Evolutionary conservation across 1,139 yeast genomes (phyloP).

Genomic region (Kurtzmaniella quercitrusa): DNA sequence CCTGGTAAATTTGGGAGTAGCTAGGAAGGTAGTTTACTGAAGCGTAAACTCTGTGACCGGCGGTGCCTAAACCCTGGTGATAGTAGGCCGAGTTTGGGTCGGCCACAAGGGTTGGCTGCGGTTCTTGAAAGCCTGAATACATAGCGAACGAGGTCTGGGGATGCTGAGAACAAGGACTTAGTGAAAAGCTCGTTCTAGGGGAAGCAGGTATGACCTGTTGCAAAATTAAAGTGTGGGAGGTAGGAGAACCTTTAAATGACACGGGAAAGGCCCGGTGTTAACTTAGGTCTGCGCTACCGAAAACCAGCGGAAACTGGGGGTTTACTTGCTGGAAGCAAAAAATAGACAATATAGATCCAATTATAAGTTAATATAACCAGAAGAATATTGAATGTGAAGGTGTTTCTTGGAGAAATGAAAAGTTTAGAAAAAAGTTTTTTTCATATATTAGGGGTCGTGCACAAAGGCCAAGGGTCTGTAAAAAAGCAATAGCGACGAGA

Average conservation of each 20-base stretch:
- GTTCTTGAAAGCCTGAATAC: conserved; percentile 1
- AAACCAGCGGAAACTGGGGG: not conserved
- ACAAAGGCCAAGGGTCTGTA: not conserved
- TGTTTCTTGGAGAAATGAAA: conserved; percentile 3
- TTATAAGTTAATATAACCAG: conserved; percentile 12
- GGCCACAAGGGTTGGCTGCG: conserved; percentile 12
- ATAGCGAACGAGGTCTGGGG: conserved; percentile 4
- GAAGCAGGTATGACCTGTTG: not conserved
- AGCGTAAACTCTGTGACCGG: conserved; percentile 35
- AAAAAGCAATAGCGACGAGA: not conserved
- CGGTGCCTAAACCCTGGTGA: conserved; percentile 30
- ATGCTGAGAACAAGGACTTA: conserved; percentile 31
- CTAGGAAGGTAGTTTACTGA: conserved; percentile 25
- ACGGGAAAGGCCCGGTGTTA: not conserved
- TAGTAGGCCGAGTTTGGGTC: conserved; percentile 11
- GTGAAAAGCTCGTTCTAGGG: conserved; percentile 34
- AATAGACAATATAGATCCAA: conserved; percentile 3
- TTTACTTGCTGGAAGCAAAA: not conserved
- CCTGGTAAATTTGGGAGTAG: conserved; percentile 9
- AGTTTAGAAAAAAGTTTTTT: not conserved
- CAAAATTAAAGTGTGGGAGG: not conserved
- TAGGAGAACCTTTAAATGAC: not conserved
- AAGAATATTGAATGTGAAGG: conserved; percentile 2
- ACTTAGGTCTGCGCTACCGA: not conserved
- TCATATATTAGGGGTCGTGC: conserved; percentile 1